Percentiles rank a stretch among this genome's conserved stretches.
phyloP scores from a whole-genome alignment of 305 asterid species.

The Fraxinus xanthoxyloides region DNA sequence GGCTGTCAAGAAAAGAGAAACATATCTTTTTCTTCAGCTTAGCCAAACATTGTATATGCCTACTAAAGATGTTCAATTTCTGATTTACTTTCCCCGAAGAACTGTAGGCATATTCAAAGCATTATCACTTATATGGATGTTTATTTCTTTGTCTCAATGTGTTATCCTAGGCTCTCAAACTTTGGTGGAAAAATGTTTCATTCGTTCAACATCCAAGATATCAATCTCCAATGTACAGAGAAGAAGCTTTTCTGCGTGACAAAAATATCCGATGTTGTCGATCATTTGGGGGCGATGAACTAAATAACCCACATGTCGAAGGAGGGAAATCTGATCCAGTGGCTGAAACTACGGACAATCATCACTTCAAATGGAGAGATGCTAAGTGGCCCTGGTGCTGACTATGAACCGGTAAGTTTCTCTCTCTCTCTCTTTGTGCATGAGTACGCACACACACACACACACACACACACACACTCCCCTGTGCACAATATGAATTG shows the following conservation, averaged over 20 bases:
- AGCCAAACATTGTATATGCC: neutral
- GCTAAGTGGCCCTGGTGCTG: too few species aligned
- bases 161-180: conserved; percentile 62
- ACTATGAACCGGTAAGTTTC: conserved; percentile 21
- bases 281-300: conserved; percentile 22
- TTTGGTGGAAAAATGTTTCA: conserved; percentile 82
- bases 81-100: neutral
- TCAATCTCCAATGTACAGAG: conserved; percentile 52
- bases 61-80: neutral
- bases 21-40: neutral
- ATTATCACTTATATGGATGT: neutral
- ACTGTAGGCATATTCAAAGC: neutral
- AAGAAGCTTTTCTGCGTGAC: conserved; percentile 55
- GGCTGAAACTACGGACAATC: conserved; percentile 17
- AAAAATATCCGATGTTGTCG: conserved; percentile 44
- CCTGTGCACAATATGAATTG: neutral
- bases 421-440: neutral
- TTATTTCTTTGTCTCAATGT: conserved; percentile 7
- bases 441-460: neutral
- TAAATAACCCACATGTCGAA: conserved; percentile 21
- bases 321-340: conserved; percentile 19
- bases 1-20: neutral
- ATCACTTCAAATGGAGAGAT: too few species aligned
- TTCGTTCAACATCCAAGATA: conserved; percentile 77
- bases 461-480: too few species aligned